phyloP scores from a whole-genome alignment of 345 rosid genomes.

The Salix udensis region DNA sequence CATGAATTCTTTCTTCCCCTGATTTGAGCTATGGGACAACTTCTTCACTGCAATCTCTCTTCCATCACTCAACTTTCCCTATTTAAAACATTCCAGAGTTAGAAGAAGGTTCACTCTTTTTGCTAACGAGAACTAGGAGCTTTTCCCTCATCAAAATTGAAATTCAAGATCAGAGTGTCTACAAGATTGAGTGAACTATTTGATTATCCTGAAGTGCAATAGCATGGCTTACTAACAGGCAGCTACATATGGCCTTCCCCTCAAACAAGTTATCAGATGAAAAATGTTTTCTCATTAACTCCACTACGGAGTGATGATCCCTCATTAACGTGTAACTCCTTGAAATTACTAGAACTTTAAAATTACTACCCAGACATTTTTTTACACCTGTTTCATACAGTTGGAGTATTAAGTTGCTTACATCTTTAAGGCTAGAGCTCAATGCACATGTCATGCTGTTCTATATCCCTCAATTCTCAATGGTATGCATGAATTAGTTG shows the following conservation, averaged over 20 bases:
- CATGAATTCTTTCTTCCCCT: conserved; percentile 78
- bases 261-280: not conserved
- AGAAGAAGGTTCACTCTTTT: conserved; percentile 6
- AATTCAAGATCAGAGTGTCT: not conserved
- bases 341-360: not conserved
- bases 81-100: conserved; percentile 14
- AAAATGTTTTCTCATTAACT: not conserved
- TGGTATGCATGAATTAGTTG: no score
- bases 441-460: not conserved
- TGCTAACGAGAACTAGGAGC: not conserved
- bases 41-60: conserved; percentile 98
- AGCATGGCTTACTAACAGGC: not conserved
- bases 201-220: not conserved
- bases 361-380: no score
- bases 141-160: not conserved
- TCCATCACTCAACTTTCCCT: conserved; percentile 87
- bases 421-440: not conserved
- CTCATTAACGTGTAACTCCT: not conserved
- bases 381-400: not conserved
- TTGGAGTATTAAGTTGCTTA: not conserved
- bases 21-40: conserved; percentile 65
- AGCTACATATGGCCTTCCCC: not conserved
- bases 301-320: not conserved
- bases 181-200: not conserved
- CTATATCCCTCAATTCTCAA: not conserved